phyloP scores from a whole-genome alignment of 345 rosid species.

The Eucalyptus regnans region DNA sequence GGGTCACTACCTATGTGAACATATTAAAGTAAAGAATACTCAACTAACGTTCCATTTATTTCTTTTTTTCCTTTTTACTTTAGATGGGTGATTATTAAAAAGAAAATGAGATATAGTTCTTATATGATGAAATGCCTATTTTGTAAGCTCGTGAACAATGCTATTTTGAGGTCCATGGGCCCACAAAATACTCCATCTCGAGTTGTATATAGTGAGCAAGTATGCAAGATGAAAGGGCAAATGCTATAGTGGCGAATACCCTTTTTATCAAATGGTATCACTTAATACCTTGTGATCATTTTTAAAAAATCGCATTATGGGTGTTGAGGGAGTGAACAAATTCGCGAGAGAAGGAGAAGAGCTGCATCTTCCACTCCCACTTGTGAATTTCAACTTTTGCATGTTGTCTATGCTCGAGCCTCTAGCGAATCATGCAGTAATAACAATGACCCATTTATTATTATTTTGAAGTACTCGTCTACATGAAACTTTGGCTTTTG shows the following conservation, averaged over 20 bases:
- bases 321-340: not conserved
- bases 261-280: not conserved
- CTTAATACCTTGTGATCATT: not conserved
- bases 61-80: not conserved
- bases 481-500: not conserved
- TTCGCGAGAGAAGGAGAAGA: not conserved
- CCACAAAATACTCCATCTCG: not conserved
- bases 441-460: not conserved
- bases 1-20: not conserved
- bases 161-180: not conserved
- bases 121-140: not conserved
- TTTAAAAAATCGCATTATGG: not conserved
- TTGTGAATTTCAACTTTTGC: not conserved
- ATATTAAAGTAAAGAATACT: not conserved
- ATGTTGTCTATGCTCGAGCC: accelerated
- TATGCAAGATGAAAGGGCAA: not conserved
- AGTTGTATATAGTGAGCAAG: not conserved
- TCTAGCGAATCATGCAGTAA: not conserved
- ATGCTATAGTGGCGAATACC: accelerated
- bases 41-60: not conserved
- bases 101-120: not conserved
- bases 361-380: not conserved
- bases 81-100: not conserved
- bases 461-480: not conserved
- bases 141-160: not conserved